Evolutionary conservation across 129 eudicot genomes (phyloP).

Genomic region (Saposhnikovia divaricata): DNA sequence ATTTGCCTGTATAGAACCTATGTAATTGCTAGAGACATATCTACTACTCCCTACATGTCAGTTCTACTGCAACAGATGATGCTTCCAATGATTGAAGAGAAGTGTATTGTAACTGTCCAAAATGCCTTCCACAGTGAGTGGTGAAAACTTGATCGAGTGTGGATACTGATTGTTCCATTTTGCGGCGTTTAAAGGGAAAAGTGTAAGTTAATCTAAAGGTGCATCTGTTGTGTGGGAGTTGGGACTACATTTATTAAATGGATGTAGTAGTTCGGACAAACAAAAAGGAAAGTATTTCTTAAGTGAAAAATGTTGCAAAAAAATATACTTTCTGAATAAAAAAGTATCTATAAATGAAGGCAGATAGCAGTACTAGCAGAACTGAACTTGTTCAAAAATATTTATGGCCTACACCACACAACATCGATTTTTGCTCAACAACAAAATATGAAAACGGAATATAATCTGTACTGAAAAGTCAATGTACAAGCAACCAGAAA

Average conservation of each 20-base stretch:
- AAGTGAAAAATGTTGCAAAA: background rate
- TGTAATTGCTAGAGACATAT: background rate
- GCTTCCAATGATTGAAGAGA: background rate
- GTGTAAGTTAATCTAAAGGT: background rate
- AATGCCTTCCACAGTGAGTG: background rate
- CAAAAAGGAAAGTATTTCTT: background rate
- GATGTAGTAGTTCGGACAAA: background rate
- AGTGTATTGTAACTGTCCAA: background rate
- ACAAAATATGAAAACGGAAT: background rate
- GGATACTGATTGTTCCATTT: background rate
- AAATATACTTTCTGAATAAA: background rate
- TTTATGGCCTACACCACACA: background rate
- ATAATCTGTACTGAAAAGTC: background rate
- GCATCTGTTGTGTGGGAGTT: background rate
- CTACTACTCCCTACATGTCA: background rate
- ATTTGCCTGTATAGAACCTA: background rate
- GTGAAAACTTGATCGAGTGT: background rate
- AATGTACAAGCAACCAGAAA: background rate
- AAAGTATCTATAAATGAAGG: background rate
- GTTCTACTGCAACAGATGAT: background rate
- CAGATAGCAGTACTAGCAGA: background rate
- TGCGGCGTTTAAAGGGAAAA: background rate
- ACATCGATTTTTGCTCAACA: conserved; percentile 4
- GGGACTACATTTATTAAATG: background rate
- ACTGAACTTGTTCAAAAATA: background rate